Conservation (phyloP, 2,329 filamentous ascomycete species). For the Arthrobotrys sphaeroides region DNA sequence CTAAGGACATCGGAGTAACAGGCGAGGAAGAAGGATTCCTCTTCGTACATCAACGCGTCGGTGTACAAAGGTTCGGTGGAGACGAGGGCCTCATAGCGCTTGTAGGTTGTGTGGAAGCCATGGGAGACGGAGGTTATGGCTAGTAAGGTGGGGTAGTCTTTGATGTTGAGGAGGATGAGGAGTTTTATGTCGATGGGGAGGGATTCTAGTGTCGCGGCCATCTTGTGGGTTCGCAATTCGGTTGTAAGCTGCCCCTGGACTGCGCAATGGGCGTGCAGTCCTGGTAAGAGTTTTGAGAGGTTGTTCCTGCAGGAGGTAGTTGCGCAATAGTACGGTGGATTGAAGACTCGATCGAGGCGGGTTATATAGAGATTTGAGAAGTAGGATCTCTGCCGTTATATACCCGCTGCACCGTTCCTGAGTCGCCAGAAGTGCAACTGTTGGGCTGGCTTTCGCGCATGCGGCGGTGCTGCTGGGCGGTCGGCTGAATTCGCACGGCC, state of each 20-base stretch:
- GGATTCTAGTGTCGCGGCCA: background rate
- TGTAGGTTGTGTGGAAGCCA: slow-evolving; percentile 21
- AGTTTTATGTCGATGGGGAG: slow-evolving; percentile 24
- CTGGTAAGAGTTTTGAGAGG: no score
- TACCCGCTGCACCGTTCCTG: no score
- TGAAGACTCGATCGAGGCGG: no score
- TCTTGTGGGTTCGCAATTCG: background rate
- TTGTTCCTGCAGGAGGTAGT: no score
- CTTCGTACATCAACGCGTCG: slow-evolving; percentile 15
- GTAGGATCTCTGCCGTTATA: no score
- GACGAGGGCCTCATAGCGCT: background rate
- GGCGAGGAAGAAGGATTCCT: slow-evolving; percentile 21
- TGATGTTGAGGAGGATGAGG: slow-evolving; percentile 20
- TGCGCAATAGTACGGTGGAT: no score
- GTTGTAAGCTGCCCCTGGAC: background rate
- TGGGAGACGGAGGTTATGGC: slow-evolving; percentile 5
- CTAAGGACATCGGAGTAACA: background rate
- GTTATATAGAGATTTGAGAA: no score
- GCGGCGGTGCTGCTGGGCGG: no score
- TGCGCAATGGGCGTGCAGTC: no score
- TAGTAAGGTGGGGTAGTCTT: slow-evolving; percentile 6
- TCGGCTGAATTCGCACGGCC: no score
- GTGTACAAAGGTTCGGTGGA: background rate
- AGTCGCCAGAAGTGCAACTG: no score
- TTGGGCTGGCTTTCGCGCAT: no score